Base-by-base conservation (phyloP, 345 rosid genomes). In the Lumnitzera littorea region DNA sequence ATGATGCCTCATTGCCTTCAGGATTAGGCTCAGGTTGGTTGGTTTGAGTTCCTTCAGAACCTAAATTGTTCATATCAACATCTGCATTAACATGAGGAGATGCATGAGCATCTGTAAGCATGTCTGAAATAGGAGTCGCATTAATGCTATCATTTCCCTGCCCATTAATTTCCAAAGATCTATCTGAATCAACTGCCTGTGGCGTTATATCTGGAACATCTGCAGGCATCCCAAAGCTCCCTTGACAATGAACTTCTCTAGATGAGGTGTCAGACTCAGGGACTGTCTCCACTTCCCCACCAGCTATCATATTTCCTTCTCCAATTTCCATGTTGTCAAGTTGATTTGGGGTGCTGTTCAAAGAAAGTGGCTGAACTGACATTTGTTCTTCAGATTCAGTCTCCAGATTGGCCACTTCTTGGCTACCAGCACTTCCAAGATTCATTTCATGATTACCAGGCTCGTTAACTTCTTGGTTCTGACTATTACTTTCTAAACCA, bases 251-350 rank as follows among this genome's bases (percentile, higher is more conserved):
- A 67, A 67, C 66, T 62, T 74, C 79, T 51, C 77, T 50, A 50
- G 82, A 68, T 70, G 88, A 66, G 74, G 69, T 67, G 49, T 73
- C 76, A 75, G 62, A 70, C 62, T 74, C 86, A 11, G 72, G 66
- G 49, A 74, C 72, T 6, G 67, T 56, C 65, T 60, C 82, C 50
- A 52, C 73, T 72, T 77, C 86, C 63, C 70, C 79, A 70, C 61
- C 64, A 25, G 76, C 70, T 58, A 65, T 52, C 27, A 66, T 76
- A 70, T 82, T 78, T 62, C 84, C 80, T 24, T 85, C 87, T 68
- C 75, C 89, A 67, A 84, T 74, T 62, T 89, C 98, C 96, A 87
- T 85, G 72, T 64, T 82, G 69, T 72, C 74, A 48, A 78, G 91
- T 70, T 66, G 79, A 78, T 76, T 75, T 41, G 82, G 78, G 55